Evolutionary conservation across 2,329 filamentous ascomycete species (phyloP), one percentile per base, ranked within the genome.

Genomic region (Sporothrix phasma): DNA sequence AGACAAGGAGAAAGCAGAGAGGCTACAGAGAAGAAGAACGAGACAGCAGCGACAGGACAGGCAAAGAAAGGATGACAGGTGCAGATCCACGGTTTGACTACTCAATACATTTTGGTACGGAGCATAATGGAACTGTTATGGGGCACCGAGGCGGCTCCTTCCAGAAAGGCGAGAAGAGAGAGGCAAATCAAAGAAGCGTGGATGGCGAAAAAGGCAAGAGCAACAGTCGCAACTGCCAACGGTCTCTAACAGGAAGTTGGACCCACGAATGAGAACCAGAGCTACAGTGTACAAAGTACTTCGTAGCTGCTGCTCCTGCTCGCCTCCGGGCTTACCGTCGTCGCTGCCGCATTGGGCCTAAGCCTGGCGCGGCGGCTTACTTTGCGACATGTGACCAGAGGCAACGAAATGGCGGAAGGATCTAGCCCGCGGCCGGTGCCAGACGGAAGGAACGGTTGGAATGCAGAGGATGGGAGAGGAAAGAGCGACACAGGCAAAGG

Each of bases 301-400:
- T n/a, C n/a, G n/a, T n/a, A n/a, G n/a, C n/a, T n/a, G n/a, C n/a
- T n/a, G n/a, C n/a, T n/a, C n/a, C n/a, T n/a, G n/a, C n/a, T n/a
- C n/a, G 41, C 22, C 41, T 46, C 58, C 58, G 58, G 49, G 43
- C 17, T 15, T 61, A 24, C 58, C 58, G 58, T 47, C 29, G 37
- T 22, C 37, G 26, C 58, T 61, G 43, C 58, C 58, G 58, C 58
- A 61, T 61, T 61, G 41, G 58, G 58, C 29, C n/a, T 47, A 47
- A 49, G 58, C 17, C 41, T 46, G 56, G 39, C 26, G 34, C 65
- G 66, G 65, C 68, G 29, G 41, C 43, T 59, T 37, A 45, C 43
- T 53, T 47, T 24, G 24, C 54, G 37, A 19, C 54, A 43, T 22
- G 54, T 15, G 45, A 17, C 56, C 34, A n/a, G n/a, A 11, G 41